Conservation (phyloP, 2,329 filamentous ascomycete species). For the Lachnellula willkommii region DNA sequence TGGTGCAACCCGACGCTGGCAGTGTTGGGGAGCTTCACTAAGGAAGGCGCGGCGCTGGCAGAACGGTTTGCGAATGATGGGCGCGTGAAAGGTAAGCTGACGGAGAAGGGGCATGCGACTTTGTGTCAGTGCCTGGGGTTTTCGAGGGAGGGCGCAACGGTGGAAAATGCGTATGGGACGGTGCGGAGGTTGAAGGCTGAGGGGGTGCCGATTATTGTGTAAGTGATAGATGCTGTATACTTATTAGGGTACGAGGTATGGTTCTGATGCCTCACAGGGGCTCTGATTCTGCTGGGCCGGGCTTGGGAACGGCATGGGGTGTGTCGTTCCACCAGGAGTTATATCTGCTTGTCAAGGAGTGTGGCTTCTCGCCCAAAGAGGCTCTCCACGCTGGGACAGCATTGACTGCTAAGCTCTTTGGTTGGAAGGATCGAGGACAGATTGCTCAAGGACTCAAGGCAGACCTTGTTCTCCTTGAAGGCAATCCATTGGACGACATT, state of each 20-base stretch:
- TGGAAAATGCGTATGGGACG: constrained; percentile 2
- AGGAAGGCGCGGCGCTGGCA: neutral
- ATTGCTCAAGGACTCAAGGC: constrained; percentile 25
- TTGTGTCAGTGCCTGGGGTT: neutral
- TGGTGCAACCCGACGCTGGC: constrained; percentile 6
- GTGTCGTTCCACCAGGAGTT: constrained; percentile 27
- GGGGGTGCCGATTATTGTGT: constrained; percentile 6
- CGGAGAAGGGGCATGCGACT: neutral
- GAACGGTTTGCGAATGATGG: neutral
- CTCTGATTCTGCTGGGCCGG: constrained; percentile 2
- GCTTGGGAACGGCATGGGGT: constrained; percentile 5
- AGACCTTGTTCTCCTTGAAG: constrained; percentile 29
- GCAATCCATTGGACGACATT: constrained; percentile 28
- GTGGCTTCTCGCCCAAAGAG: constrained; percentile 25
- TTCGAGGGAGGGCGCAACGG: neutral
- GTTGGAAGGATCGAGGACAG: constrained; percentile 25
- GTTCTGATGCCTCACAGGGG: neutral
- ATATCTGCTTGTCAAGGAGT: constrained; percentile 20
- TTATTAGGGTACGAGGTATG: neutral
- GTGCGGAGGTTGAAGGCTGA: constrained; percentile 1
- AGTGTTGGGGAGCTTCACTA: constrained; percentile 1
- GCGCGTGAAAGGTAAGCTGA: neutral
- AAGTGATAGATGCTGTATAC: neutral
- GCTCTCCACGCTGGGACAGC: constrained; percentile 26
- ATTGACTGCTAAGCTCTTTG: constrained; percentile 14